Conservation (phyloP, 1,284 basidiomycete species). For the Omphalotus olearius region DNA sequence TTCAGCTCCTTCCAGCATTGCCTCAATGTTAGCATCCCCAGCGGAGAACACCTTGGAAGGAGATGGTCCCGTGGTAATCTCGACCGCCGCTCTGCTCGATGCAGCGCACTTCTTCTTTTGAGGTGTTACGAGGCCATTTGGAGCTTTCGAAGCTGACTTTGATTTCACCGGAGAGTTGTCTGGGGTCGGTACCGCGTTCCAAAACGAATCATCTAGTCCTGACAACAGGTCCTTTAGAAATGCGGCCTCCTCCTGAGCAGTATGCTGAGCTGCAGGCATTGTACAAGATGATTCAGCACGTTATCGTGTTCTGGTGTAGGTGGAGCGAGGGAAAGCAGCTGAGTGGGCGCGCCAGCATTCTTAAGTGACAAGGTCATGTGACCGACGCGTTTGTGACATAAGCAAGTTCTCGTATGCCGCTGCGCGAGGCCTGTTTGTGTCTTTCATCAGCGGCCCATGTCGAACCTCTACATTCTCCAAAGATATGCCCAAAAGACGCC, state of each 20-base stretch:
- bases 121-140: slow-evolving; percentile 17
- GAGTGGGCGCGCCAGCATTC: background rate
- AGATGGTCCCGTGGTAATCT: slow-evolving; percentile 14
- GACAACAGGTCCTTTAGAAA: slow-evolving; percentile 46
- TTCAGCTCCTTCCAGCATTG: slow-evolving; percentile 52
- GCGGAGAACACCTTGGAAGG: slow-evolving; percentile 19
- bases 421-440: background rate
- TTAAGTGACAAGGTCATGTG: background rate
- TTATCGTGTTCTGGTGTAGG: no score
- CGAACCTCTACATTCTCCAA: slow-evolving; percentile 52
- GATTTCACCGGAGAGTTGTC: slow-evolving; percentile 24
- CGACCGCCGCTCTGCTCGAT: slow-evolving; percentile 5
- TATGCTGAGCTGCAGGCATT: slow-evolving; percentile 5
- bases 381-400: background rate
- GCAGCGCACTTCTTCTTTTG: slow-evolving; percentile 15
- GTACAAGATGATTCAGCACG: no score
- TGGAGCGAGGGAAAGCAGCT: no score
- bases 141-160: background rate
- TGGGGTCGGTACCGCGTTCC: slow-evolving; percentile 35
- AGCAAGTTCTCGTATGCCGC: no score
- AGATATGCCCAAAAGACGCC: slow-evolving; percentile 59
- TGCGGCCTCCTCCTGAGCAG: slow-evolving; percentile 32
- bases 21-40: slow-evolving; percentile 32
- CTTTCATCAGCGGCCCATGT: no score
- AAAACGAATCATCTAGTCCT: slow-evolving; percentile 42